These are phyloP conservation scores for Rhizoclosmatium sp. DNA, from an alignment of 192 early-diverging fungal genomes.

Conservation along the genomic window DNA sequence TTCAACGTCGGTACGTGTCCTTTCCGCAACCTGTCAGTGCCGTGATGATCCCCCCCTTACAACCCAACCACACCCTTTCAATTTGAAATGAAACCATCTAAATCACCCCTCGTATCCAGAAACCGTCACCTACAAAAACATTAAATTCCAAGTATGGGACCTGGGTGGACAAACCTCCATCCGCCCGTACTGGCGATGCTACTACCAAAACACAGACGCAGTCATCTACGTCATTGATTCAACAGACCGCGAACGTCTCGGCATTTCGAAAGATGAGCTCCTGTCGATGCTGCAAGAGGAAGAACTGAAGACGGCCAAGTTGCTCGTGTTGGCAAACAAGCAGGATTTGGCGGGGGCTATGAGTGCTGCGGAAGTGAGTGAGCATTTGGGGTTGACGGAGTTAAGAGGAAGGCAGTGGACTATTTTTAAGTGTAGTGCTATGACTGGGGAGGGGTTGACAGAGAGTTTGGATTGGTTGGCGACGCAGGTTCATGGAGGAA, in stretches of 20 bases:
- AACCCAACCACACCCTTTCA: no score
- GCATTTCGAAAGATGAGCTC: constrained; percentile 88
- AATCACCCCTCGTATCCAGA: constrained; percentile 52
- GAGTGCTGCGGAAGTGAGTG: constrained; percentile 87
- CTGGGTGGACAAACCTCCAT: constrained; percentile 90
- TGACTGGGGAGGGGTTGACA: constrained; percentile 92
- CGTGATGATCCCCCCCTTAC: no score
- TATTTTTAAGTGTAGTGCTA: constrained; percentile 92
- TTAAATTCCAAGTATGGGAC: constrained; percentile 99
- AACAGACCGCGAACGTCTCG: constrained; percentile 88
- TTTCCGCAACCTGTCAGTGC: no score
- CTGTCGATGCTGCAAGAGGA: constrained; percentile 94
- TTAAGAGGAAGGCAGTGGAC: constrained; percentile 92
- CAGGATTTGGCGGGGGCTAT: constrained; percentile 97
- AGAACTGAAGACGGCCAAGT: constrained; percentile 85
- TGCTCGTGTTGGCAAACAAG: constrained; percentile 98
- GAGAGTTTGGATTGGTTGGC: constrained; percentile 94
- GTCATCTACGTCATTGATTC: constrained; percentile 98
- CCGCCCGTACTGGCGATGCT: constrained; percentile 98
- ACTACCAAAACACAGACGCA: constrained; percentile 98
- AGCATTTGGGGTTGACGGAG: constrained; percentile 80
- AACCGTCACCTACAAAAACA: constrained; percentile 95
- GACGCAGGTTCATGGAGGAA: constrained; percentile 44
- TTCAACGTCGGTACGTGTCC: constrained; percentile 64
- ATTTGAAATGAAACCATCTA: neutral